Conservation (phyloP, 139 green algal genomes). For the Choricystis sp. region DNA sequence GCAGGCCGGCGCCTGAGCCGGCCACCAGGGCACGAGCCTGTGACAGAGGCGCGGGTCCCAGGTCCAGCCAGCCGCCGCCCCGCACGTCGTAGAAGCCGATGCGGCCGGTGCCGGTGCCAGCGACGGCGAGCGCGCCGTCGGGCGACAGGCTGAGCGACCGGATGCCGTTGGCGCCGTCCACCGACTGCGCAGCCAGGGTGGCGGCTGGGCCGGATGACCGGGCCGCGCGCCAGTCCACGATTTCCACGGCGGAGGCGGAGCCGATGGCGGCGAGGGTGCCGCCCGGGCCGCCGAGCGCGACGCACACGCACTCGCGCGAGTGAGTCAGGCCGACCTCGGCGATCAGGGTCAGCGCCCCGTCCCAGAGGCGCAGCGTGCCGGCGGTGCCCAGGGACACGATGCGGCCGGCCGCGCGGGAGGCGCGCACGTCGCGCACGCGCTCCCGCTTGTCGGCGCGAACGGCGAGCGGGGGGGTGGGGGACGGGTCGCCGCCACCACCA, state of each 20-base stretch:
- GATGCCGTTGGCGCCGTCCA: slow-evolving; percentile 9
- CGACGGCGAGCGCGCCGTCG: slow-evolving; percentile 33
- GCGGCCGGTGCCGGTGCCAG: slow-evolving; percentile 28
- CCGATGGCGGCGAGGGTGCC: slow-evolving; percentile 25
- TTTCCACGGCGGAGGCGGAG: slow-evolving; percentile 17
- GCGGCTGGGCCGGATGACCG: slow-evolving; percentile 3
- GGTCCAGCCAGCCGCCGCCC: slow-evolving; percentile 7
- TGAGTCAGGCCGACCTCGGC: slow-evolving; percentile 11
- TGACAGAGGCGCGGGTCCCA: slow-evolving; percentile 2
- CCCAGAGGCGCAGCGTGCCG: slow-evolving; percentile 15
- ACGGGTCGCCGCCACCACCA: background rate
- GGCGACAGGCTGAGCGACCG: slow-evolving; percentile 32
- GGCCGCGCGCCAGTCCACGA: slow-evolving; percentile 26
- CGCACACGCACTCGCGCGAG: slow-evolving; percentile 29
- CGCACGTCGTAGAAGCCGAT: slow-evolving; percentile 41
- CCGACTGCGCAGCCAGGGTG: background rate
- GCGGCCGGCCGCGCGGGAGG: background rate
- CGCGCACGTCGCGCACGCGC: slow-evolving; percentile 25
- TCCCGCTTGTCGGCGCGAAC: background rate
- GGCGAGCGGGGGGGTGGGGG: slow-evolving; percentile 8
- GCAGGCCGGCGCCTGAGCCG: background rate
- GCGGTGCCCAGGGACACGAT: slow-evolving; percentile 14
- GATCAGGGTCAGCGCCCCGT: slow-evolving; percentile 13
- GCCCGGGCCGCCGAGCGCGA: slow-evolving; percentile 14
- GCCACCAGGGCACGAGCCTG: too few relatives aligned